Percentiles rank a stretch among this genome's conserved stretches.
phyloP scores from a whole-genome alignment of 306 rosid species.

The Vicia villosa region DNA sequence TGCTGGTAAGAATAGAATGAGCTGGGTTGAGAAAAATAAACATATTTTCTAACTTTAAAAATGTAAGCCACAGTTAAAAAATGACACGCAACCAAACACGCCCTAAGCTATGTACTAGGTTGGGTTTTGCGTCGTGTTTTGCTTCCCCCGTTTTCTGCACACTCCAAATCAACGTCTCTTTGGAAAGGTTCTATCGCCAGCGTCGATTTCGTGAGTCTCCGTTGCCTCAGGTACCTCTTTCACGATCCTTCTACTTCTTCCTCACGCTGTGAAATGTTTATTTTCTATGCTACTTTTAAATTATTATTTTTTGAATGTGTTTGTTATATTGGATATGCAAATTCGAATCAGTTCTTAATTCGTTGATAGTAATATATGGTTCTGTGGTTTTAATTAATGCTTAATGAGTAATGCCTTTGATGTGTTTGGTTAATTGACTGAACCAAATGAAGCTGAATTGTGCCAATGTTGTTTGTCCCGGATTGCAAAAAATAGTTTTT shows the following conservation, averaged over 20 bases:
- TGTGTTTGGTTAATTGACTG: slow-evolving; percentile 27
- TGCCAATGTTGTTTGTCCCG: too few species aligned
- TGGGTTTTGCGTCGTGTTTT: not conserved
- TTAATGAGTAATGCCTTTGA: not conserved
- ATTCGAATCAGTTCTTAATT: not conserved
- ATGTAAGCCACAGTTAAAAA: not conserved
- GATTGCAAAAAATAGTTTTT: too few species aligned
- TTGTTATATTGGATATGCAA: not conserved
- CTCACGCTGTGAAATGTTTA: not conserved
- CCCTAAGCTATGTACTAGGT: not conserved
- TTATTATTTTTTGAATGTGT: not conserved
- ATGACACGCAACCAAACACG: slow-evolving; percentile 2
- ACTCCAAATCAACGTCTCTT: not conserved
- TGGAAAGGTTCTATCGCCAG: not conserved
- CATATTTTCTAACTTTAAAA: too few species aligned
- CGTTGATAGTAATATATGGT: not conserved
- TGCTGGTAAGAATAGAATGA: too few species aligned
- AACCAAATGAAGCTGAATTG: slow-evolving; percentile 23
- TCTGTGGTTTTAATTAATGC: not conserved
- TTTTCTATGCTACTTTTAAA: not conserved
- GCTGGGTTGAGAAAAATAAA: too few species aligned
- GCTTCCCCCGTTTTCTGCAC: not conserved
- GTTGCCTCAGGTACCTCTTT: slow-evolving; percentile 12
- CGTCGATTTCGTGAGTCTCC: not conserved
- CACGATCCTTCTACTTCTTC: not conserved